Base-by-base conservation (phyloP, 2,329 filamentous ascomycete genomes). In the Aspergillus quadrilineatus region DNA sequence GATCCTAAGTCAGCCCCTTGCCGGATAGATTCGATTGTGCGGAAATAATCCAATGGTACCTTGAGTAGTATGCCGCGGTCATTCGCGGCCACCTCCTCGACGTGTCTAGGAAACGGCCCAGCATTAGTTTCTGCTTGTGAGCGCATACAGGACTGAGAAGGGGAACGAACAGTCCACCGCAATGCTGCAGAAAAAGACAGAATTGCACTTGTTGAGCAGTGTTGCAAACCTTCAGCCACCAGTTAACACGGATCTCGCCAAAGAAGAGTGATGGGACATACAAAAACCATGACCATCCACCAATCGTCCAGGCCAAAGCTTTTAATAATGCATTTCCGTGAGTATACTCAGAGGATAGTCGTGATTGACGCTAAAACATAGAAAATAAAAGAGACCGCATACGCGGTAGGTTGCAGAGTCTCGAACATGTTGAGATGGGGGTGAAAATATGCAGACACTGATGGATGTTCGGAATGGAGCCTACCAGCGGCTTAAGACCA, bases 341-440 rank as follows among this genome's bases (percentile, higher is more conserved):
- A 57, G 22, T 57, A 57, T 4, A 54, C 14, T 5, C 55, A 45
- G 14, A 57, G 55, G 4, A 43, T 34, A 14, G 50, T 50, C 2
- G 45, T 45, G 10, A 50, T 34, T n/a, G 17, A 34, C 26, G 55
- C 37, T 30, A 57, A 30, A 6, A 37, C 50, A 4, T 42, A 47
- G 41, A 57, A 50, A 3, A 48, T 28, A 34, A 57, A 54, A 2
- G 46, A 54, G 4, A 54, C 50, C 8, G 29, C 50, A 28, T 52
- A 57, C 7, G 55, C 50, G 4, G 53, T 30, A 5, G 55, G 55
- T 50, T 57, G 50, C n/a, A 57, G 37, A 26, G 48, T 29, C 28
- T 50, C 48, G 3, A 50, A 32, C 48, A 50, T 50, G 17, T 60
- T 56, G 4, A 17, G 17, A 17, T 17, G 17, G 17, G 17, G 17